These are phyloP conservation scores for Geotrichum histeridarum DNA, from an alignment of 1,139 yeast genomes.

Conservation along the genomic window DNA sequence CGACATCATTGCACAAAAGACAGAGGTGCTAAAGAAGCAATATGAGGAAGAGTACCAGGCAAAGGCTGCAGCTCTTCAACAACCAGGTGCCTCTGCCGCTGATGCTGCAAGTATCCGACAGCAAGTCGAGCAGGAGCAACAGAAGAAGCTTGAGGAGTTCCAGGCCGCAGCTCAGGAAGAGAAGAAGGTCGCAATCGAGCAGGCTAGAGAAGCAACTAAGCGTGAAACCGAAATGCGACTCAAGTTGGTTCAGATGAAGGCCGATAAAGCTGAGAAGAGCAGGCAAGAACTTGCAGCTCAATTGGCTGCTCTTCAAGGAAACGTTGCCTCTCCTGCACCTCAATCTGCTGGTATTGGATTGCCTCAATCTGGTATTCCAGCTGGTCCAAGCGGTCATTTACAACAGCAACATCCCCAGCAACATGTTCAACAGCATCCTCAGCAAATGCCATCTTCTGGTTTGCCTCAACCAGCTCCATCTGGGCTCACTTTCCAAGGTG, in stretches of 20 bases:
- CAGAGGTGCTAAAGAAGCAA: neutral
- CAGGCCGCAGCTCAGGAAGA: constrained; percentile 21
- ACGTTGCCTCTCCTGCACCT: too few relatives aligned
- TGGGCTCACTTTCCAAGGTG: neutral
- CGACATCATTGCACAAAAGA: constrained; percentile 1
- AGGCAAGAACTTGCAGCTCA: constrained; percentile 30
- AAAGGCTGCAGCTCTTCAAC: constrained; percentile 1
- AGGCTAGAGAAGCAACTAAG: constrained; percentile 25
- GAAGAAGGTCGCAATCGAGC: constrained; percentile 23
- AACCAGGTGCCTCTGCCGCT: neutral
- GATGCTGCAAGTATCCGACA: constrained; percentile 2
- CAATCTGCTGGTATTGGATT: neutral
- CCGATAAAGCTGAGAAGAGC: constrained; percentile 36
- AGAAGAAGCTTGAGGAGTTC: constrained; percentile 6
- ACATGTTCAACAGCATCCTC: neutral
- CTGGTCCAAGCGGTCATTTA: neutral
- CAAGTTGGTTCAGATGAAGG: constrained; percentile 31
- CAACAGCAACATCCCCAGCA: neutral
- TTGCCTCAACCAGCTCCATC: neutral
- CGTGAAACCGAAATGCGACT: constrained; percentile 36
- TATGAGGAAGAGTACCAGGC: constrained; percentile 4
- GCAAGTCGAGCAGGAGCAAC: constrained; percentile 12
- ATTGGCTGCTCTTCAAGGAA: constrained; percentile 9
- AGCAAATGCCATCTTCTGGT: neutral
- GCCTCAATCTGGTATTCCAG: neutral